Evolutionary conservation across 345 rosid species (phyloP), one percentile per base, ranked within the genome.

Genomic region (Aurinia saxatilis): DNA sequence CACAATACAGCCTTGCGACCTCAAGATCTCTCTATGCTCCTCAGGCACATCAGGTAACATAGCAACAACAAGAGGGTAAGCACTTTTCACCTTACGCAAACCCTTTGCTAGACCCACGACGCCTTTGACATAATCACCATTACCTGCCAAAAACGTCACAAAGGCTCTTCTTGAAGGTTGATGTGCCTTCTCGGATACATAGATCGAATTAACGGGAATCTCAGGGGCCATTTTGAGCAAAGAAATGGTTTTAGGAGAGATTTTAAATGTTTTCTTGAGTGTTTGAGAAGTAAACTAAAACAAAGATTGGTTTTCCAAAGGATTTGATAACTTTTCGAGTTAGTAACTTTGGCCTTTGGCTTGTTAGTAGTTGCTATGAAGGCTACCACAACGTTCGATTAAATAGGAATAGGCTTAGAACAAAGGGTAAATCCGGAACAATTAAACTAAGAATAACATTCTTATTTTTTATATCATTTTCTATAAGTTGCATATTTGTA

Each of bases 61-160:
- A n/a, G 91, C 91, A 47, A 90, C 97, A 60, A 86, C 83, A 0
- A 90, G 84, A 38, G 91, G 91, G 63, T 87, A 81, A 9, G 66
- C 71, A 52, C 85, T 84, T 51, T 71, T 72, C 0, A 62, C 88
- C 64, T 83, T 86, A 46, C 88, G 79, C 65, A 90, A 64, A 13
- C 97, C 97, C 74, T 90, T 90, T 56, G 81, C 95, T 57, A 90
- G 44, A 14, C 96, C 95, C 12, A 82, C 90, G 9, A 84, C 88
- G 38, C 95, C 96, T 25, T 90, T 84, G 25, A 80, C 76, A 12
- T 90, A 90, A 60, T 84, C 91, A 1, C 91, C 96, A 27, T 65
- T 66, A 2, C 96, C 91, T 0, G 96, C 96, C 58, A 89, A 59
- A 63, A 89, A 89, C 1, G 95, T 86, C 15, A 89, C 84, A 31